Evolutionary conservation across 2,329 filamentous ascomycete species (phyloP).

Genomic region (Penicillium sp.): DNA sequence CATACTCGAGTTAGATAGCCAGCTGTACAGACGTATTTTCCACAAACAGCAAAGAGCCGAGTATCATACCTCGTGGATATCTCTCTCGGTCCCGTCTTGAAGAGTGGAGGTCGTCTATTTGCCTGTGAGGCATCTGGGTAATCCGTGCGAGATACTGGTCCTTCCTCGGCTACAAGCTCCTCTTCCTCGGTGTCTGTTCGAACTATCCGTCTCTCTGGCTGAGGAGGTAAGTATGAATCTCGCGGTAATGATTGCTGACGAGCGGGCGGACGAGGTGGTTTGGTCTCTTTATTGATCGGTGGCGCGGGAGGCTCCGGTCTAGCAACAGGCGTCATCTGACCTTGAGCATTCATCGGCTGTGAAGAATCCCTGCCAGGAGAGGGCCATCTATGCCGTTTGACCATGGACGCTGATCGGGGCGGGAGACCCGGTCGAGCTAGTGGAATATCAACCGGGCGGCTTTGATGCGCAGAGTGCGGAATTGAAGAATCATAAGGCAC

Average conservation of each 20-base stretch:
- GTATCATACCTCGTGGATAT: conserved; percentile 84
- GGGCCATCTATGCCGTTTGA: conserved; percentile 15
- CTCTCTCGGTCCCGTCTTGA: conserved; percentile 65
- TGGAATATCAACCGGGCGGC: conserved; percentile 25
- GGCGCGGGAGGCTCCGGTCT: conserved; percentile 12
- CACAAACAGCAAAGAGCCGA: conserved; percentile 78
- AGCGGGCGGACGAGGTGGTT: conserved; percentile 16
- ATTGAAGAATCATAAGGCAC: conserved; percentile 15
- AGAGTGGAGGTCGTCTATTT: conserved; percentile 74
- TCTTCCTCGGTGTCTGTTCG: conserved; percentile 48
- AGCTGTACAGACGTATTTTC: conserved; percentile 77
- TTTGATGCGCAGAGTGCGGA: conserved; percentile 39
- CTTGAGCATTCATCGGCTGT: conserved; percentile 7
- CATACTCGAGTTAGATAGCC: conserved; percentile 84
- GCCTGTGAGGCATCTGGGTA: conserved; percentile 81
- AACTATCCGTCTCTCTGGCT: conserved; percentile 19
- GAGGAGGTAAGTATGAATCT: conserved; percentile 18
- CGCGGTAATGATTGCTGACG: conserved; percentile 26
- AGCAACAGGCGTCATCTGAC: conserved; percentile 10
- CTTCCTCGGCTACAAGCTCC: conserved; percentile 43
- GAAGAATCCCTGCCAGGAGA: conserved; percentile 21
- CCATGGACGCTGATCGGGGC: conserved; percentile 29
- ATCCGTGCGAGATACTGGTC: conserved; percentile 51
- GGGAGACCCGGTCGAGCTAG: conserved; percentile 48
- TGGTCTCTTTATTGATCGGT: conserved; percentile 13